These are phyloP conservation scores for Echeveria elegans DNA, from an alignment of 164 flowering plant genomes.

Conservation along the genomic window DNA sequence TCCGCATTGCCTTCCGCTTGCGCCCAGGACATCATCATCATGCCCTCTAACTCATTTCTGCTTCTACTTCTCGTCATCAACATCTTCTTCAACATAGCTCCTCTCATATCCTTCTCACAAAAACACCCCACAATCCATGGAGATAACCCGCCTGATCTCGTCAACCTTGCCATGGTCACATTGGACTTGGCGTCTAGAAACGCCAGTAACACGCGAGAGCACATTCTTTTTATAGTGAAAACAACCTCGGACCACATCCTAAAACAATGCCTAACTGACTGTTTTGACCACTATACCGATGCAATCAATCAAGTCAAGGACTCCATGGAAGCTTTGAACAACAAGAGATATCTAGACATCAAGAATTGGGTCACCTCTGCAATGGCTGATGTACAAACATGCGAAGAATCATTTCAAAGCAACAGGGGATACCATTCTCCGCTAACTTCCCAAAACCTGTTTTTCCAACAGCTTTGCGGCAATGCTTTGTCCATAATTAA, in stretches of 20 bases:
- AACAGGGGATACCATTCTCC: neutral
- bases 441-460: neutral
- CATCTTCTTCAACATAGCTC: neutral
- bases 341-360: slow-evolving; percentile 11
- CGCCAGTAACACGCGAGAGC: neutral
- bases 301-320: slow-evolving; percentile 15
- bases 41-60: slow-evolving; percentile 2
- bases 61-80: neutral
- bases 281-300: slow-evolving; percentile 15
- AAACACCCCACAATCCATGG: neutral
- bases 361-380: slow-evolving; percentile 21
- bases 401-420: slow-evolving; percentile 17
- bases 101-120: neutral
- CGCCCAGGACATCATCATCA: neutral
- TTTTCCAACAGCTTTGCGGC: slow-evolving; percentile 17
- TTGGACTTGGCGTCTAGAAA: neutral
- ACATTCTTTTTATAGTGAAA: neutral
- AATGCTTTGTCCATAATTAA: slow-evolving; percentile 15
- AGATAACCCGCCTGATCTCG: neutral
- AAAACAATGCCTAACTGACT: slow-evolving; percentile 11
- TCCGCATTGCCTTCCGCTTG: neutral
- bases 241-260: slow-evolving; percentile 1
- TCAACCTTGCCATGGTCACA: neutral
- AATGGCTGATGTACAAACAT: slow-evolving; percentile 15
- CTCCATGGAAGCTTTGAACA: slow-evolving; percentile 12